phyloP scores from a whole-genome alignment of 2,329 filamentous ascomycete genomes.

The Mycogone perniciosa region DNA sequence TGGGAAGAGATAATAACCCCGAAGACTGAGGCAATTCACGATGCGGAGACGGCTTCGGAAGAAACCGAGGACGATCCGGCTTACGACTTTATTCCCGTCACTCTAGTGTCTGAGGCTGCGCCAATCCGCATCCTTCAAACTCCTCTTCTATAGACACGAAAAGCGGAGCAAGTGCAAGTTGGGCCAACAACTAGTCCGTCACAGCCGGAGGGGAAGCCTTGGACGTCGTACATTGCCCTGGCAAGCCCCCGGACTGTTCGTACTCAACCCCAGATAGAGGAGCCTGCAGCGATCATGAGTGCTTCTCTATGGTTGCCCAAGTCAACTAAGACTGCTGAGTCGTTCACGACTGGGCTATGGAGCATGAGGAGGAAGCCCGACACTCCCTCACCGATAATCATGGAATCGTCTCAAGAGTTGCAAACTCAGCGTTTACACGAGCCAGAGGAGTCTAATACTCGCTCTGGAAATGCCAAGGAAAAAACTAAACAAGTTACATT shows the following conservation, averaged over 20 bases:
- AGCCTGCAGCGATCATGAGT: conserved; percentile 1
- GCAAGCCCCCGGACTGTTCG: neutral
- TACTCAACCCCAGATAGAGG: neutral
- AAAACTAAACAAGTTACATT: too few relatives aligned
- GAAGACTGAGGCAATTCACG: neutral
- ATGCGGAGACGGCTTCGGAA: neutral
- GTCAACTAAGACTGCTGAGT: neutral
- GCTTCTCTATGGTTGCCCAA: conserved; percentile 4
- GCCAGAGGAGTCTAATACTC: too few relatives aligned
- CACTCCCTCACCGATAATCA: neutral
- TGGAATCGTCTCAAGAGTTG: too few relatives aligned
- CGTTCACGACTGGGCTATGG: neutral
- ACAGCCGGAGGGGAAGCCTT: neutral
- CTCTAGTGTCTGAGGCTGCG: neutral
- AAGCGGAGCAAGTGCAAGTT: neutral
- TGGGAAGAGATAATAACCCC: conserved; percentile 2
- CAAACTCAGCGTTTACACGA: too few relatives aligned
- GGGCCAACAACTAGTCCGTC: neutral
- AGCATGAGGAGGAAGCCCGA: neutral
- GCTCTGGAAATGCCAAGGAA: too few relatives aligned
- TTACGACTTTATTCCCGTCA: conserved; percentile 5
- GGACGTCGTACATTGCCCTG: conserved; percentile 4
- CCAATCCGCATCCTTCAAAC: neutral
- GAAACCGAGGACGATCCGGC: neutral
- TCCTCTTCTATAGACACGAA: conserved; percentile 4